These are phyloP conservation scores for Ulvella scutata DNA, from an alignment of 139 green algal genomes.

Conservation along the genomic window DNA sequence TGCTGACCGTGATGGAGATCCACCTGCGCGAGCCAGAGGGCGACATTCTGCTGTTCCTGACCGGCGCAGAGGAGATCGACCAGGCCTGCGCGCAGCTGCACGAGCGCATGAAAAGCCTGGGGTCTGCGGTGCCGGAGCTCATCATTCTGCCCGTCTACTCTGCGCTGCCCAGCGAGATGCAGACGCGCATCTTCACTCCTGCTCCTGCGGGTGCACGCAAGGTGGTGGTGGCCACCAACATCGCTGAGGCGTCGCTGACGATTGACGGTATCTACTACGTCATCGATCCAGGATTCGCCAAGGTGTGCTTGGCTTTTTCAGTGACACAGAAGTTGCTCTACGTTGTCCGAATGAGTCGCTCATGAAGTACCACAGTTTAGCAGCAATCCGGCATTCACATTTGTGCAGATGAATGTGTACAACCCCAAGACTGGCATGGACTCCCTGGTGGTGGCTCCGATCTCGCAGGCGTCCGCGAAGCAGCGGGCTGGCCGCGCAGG, in stretches of 20 bases:
- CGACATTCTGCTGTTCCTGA: slow-evolving; percentile 97
- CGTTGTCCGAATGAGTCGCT: too few relatives aligned
- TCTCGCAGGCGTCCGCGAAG: slow-evolving; percentile 77
- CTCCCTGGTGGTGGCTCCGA: slow-evolving; percentile 83
- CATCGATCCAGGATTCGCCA: slow-evolving; percentile 73
- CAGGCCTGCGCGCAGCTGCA: slow-evolving; percentile 77
- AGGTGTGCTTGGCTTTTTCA: slow-evolving; percentile 18
- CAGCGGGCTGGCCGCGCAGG: slow-evolving; percentile 87
- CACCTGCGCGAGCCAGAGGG: slow-evolving; percentile 69
- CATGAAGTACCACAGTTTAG: too few relatives aligned
- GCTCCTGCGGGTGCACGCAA: slow-evolving; percentile 83
- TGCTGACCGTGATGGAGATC: slow-evolving; percentile 95
- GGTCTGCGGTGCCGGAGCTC: slow-evolving; percentile 73
- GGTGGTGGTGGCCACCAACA: slow-evolving; percentile 95
- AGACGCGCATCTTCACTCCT: slow-evolving; percentile 92
- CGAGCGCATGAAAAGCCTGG: slow-evolving; percentile 86
- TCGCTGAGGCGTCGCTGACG: slow-evolving; percentile 92
- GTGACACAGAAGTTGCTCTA: too few relatives aligned
- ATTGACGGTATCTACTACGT: slow-evolving; percentile 99
- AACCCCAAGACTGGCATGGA: slow-evolving; percentile 87
- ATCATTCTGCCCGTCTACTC: slow-evolving; percentile 92
- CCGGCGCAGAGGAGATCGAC: slow-evolving; percentile 99
- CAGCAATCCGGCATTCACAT: too few relatives aligned
- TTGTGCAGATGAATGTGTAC: slow-evolving; percentile 55
- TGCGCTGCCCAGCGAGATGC: slow-evolving; percentile 47